phyloP scores from a whole-genome alignment of 2,329 filamentous ascomycete genomes.

The Trichoderma koningii region DNA sequence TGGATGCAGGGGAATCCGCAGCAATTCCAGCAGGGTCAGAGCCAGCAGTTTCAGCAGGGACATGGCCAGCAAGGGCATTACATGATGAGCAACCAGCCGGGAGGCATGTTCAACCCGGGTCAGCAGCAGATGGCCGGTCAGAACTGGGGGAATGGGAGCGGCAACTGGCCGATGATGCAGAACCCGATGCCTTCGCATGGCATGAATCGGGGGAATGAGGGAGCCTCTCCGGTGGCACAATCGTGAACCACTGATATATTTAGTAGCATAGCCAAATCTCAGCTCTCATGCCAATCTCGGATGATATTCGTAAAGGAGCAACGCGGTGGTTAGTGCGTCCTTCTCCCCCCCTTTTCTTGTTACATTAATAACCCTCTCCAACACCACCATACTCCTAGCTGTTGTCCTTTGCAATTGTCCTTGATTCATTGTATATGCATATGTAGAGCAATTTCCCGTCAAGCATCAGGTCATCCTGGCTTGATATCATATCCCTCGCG shows the following conservation, averaged over 20 bases:
- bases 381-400: no score
- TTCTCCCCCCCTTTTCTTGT: no score
- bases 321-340: no score
- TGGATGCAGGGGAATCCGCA: background rate
- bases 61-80: background rate
- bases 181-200: background rate
- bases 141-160: background rate
- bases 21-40: background rate
- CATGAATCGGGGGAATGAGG: background rate
- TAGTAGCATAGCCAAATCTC: no score
- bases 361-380: no score
- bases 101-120: background rate
- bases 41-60: slow-evolving; percentile 2
- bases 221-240: background rate
- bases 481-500: no score
- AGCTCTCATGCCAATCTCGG: no score
- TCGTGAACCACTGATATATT: background rate
- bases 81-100: background rate
- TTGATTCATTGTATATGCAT: no score
- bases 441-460: no score
- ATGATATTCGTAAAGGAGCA: no score
- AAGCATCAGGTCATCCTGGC: no score
- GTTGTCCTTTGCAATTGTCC: no score
- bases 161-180: slow-evolving; percentile 3
- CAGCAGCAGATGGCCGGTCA: background rate